These are phyloP conservation scores for Prunus salicina DNA, from an alignment of 306 rosid genomes.

Conservation along the genomic window DNA sequence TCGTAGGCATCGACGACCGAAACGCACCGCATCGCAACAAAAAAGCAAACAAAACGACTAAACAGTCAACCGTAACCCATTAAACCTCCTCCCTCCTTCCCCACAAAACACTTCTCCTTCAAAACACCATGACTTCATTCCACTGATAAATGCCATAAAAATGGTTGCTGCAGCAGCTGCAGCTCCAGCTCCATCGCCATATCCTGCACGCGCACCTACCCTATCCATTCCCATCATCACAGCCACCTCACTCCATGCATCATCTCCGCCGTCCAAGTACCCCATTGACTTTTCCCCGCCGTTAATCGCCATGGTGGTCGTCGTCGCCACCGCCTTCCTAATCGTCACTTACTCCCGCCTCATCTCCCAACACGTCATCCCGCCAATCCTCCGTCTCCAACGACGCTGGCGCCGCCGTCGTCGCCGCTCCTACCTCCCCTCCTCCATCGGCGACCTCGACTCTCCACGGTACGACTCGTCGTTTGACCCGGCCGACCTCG, in stretches of 20 bases:
- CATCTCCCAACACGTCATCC: constrained; percentile 74
- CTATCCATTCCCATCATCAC: background rate
- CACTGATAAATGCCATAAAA: background rate
- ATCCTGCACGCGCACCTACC: constrained; percentile 5
- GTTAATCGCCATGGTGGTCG: constrained; percentile 81
- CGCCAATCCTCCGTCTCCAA: constrained; percentile 40
- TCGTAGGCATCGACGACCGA: background rate
- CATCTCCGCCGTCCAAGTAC: constrained; percentile 39
- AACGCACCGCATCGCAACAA: background rate
- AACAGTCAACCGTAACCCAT: constrained; percentile 14
- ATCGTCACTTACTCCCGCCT: constrained; percentile 84
- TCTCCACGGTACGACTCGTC: constrained; percentile 77
- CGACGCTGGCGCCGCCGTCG: constrained; percentile 49
- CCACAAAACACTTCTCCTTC: background rate
- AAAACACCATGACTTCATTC: background rate
- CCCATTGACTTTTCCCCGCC: constrained; percentile 90
- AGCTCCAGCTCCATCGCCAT: constrained; percentile 17
- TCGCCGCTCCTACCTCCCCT: constrained; percentile 45
- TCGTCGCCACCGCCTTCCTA: constrained; percentile 79
- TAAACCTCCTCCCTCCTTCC: background rate
- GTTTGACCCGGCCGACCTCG: constrained; percentile 45
- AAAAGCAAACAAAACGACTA: background rate
- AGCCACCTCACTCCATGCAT: constrained; percentile 8
- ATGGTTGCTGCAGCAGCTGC: constrained; percentile 32
- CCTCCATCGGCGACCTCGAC: constrained; percentile 71